Evolutionary conservation across 257 asterid genomes (phyloP).

Genomic region (Phtheirospermum japonicum): DNA sequence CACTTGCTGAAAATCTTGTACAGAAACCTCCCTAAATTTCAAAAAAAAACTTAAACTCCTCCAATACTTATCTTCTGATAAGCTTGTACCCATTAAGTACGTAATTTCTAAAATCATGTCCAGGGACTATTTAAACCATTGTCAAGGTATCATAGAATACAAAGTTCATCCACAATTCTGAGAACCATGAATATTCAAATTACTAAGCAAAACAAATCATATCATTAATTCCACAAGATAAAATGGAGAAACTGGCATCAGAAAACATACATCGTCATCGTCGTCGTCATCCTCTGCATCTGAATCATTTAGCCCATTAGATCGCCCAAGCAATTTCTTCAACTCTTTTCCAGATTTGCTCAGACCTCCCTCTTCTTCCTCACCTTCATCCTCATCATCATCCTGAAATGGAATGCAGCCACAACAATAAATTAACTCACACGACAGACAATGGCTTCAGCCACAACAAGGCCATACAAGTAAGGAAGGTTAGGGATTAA

Average conservation of each 20-base stretch:
- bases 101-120: conserved; percentile 6
- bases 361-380: conserved; percentile 77
- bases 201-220: conserved; percentile 10
- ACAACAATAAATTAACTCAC: background rate
- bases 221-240: conserved; percentile 8
- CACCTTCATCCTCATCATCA: conserved; percentile 87
- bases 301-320: conserved; percentile 85
- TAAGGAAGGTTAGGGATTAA: background rate
- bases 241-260: conserved; percentile 20
- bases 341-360: conserved; percentile 98
- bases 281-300: conserved; percentile 86
- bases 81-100: too few species aligned
- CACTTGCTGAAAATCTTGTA: background rate
- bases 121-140: conserved; percentile 2
- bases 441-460: conserved; percentile 12
- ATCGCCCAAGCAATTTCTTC: conserved; percentile 85
- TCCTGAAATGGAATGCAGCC: conserved; percentile 45
- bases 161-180: conserved; percentile 6
- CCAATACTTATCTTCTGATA: background rate
- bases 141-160: background rate
- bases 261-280: conserved; percentile 72
- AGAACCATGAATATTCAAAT: conserved; percentile 10
- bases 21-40: background rate
- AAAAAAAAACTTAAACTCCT: conserved; percentile 15
- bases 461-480: conserved; percentile 18